Base-by-base conservation (phyloP, 768 basidiomycete species). In the Mycena venus region DNA sequence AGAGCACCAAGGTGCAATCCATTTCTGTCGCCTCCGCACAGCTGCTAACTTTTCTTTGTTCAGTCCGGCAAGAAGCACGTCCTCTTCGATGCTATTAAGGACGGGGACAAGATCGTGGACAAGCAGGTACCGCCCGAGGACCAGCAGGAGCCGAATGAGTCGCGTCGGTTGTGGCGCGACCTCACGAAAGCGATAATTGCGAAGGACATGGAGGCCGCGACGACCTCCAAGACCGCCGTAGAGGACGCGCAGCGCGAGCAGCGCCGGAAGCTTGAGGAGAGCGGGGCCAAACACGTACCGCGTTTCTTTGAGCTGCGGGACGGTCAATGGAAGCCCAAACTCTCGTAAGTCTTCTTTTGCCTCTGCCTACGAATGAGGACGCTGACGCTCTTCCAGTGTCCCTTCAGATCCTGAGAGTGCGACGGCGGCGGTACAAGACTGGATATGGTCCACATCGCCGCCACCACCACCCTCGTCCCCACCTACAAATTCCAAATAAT, bases 201-300 rank as follows among this genome's bases (percentile, higher is more conserved):
- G 36, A 95, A 94, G 80, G 96, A 99, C 82, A 98, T 99, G 96
- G 96, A 97, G 78, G 93, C 91, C 14, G 98, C 98, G 27, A 98
- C 97, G 5, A 90, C 90, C 31, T 95, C 96, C 59, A 99, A 99
- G 88, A 90, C 91, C 3, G 88, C 89, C 15, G 95, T 99, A 0
- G 98, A 99, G 85, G 96, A 98, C 75, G 92, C 92, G 29, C 97
- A 99, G 84, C 89, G 98, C 59, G 96, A 98, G 78, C 83, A 89
- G 68, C 91, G 95, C 44, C 91, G 88, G 79, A 85, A 85, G 81
- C 87, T 94, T 73, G 97, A 97, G 71, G 94, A 94, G 79, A 89
- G 82, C 23, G 95, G 95, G 7, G 87, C 90, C 75, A 85, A 84
- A 62, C 92, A 94, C 78, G 85, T 88, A n/a, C 91, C 95, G 58